Evolutionary conservation across 805 yeast genomes (phyloP).

Genomic region (Starmerella cellae): DNA sequence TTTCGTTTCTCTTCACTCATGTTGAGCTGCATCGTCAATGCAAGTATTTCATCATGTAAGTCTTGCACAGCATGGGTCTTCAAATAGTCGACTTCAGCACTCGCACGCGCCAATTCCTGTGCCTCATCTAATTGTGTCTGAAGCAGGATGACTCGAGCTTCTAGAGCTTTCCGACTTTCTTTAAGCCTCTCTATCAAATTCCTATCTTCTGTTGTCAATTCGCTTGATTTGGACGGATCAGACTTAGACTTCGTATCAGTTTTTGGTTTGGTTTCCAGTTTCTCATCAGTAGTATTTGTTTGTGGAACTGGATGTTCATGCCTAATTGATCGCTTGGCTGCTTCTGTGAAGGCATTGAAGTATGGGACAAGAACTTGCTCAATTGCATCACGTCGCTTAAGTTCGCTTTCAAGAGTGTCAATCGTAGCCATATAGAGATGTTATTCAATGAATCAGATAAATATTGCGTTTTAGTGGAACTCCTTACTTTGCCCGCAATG

Average conservation of each 20-base stretch:
- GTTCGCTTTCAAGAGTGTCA: neutral
- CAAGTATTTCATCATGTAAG: slow-evolving; percentile 54
- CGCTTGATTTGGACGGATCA: neutral
- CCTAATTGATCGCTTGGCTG: slow-evolving; percentile 19
- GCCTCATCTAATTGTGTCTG: slow-evolving; percentile 22
- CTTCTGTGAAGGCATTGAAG: slow-evolving; percentile 18
- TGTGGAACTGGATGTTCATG: too few relatives aligned
- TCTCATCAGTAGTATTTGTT: neutral
- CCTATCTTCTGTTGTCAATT: too few relatives aligned
- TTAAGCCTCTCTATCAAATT: slow-evolving; percentile 16
- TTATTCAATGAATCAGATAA: neutral
- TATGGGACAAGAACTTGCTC: slow-evolving; percentile 10
- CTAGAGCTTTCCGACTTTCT: slow-evolving; percentile 23
- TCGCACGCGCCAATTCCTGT: slow-evolving; percentile 17
- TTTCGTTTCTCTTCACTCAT: slow-evolving; percentile 28
- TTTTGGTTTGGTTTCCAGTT: neutral
- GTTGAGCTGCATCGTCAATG: slow-evolving; percentile 45
- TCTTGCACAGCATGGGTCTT: slow-evolving; percentile 46
- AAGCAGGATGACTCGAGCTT: slow-evolving; percentile 22
- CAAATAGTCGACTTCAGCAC: slow-evolving; percentile 23
- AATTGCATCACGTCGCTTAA: slow-evolving; percentile 9
- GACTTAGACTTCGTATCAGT: neutral
- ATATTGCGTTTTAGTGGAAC: too few relatives aligned
- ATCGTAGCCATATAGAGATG: slow-evolving; percentile 1
- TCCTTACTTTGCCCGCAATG: too few relatives aligned